Evolutionary conservation across 768 basidiomycete genomes (phyloP), one percentile per base, ranked within the genome.

Genomic region (Macrocybe gigantea): DNA sequence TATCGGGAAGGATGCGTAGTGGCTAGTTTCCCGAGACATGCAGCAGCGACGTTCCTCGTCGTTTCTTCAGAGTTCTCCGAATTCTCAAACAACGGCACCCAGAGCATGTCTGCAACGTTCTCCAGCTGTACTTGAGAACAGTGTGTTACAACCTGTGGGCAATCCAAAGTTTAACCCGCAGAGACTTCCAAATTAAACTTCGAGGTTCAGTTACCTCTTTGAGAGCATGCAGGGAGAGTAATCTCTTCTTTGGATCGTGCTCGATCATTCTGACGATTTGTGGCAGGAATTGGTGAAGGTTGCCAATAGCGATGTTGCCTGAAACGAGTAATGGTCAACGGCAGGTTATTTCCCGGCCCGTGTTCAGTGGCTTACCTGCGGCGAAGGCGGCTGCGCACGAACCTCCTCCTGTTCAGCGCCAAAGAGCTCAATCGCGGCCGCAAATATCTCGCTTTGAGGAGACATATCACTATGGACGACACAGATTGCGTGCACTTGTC

Each of bases 251-350:
- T 7, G 79, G 74, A 60, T 93, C 83, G 8, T 71, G 77, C 65
- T 90, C 76, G 38, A 87, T 75, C 54, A 90, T 76, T 56, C 83
- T 83, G 55, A 96, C 79, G 53, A 98, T 87, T 5, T 74, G 73
- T 29, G 93, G 92, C 3, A 98, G 73, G 78, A 93, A 96, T 57
- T 84, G 79, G 9, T 82, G 80, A 15, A 94, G 72, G 57, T 92
- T 95, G 5, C 96, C 96, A 36, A 97, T 94, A 9, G 94, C 90
- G 43, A 99, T 89, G 62, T 97, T 98, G 34, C 94, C 93, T 88
- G 50, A 31, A 43, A 22, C 10, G 31, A 10, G 44, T 13, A 10
- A 38, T 29, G 14, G 12, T 22, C 30, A 1, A 33, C 51, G 42
- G 10, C 7, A 10, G 5, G 14, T 41, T 15, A 33, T 32, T 12